Conservation (phyloP, 345 rosid species). For the Stellera chamaejasme region DNA sequence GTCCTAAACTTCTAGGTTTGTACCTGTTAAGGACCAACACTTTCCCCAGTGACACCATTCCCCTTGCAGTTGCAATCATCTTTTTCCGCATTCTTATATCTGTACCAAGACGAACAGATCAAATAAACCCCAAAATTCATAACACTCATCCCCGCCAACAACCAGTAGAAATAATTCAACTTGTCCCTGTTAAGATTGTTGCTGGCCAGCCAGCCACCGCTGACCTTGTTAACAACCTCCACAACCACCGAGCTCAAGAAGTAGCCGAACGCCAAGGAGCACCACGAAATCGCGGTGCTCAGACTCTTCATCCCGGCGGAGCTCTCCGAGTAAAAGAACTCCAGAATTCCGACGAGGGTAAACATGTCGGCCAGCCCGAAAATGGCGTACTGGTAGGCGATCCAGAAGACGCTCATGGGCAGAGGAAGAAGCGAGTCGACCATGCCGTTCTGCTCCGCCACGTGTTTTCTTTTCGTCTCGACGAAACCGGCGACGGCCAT, state of each 20-base stretch:
- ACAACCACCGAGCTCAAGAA: conserved; percentile 45
- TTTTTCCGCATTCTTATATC: conserved; percentile 33
- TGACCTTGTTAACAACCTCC: conserved; percentile 44
- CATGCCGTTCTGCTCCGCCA: conserved; percentile 38
- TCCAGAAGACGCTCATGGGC: conserved; percentile 55
- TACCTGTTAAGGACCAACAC: too few species aligned
- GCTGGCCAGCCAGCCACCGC: conserved; percentile 35
- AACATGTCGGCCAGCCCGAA: conserved; percentile 62
- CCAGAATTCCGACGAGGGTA: conserved; percentile 46
- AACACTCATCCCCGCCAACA: conserved; percentile 16
- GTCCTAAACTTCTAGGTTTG: too few species aligned
- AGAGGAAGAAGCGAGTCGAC: conserved; percentile 39
- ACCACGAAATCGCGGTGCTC: conserved; percentile 45
- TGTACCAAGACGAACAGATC: conserved; percentile 56
- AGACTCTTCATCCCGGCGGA: conserved; percentile 47
- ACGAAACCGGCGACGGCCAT: conserved; percentile 51
- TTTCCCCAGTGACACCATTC: too few species aligned
- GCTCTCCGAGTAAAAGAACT: conserved; percentile 55
- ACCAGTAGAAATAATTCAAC: conserved; percentile 29
- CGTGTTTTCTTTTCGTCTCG: conserved; percentile 39
- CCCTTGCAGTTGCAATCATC: too few species aligned
- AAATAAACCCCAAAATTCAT: conserved; percentile 42
- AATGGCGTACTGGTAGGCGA: conserved; percentile 42
- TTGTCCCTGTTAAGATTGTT: conserved; percentile 22
- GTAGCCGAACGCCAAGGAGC: conserved; percentile 49